phyloP scores from a whole-genome alignment of 208 protist genomes.

The Strigomonas galati region DNA sequence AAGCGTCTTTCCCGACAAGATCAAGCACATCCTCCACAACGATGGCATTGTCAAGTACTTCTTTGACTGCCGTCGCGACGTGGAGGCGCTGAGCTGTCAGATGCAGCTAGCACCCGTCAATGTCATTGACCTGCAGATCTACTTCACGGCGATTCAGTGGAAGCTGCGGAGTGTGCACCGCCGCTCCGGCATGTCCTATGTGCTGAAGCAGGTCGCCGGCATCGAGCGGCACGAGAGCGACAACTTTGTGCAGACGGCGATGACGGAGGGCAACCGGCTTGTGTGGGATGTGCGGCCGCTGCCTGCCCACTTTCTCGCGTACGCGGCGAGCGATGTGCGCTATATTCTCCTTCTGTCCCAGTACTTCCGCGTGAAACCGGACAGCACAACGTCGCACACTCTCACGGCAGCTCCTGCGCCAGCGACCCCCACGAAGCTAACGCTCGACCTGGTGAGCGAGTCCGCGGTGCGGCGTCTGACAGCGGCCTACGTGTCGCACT shows the following conservation, averaged over 20 bases:
- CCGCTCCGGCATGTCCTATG: slow-evolving; percentile 81
- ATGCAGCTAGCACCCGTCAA: slow-evolving; percentile 48
- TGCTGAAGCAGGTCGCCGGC: slow-evolving; percentile 66
- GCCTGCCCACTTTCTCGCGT: slow-evolving; percentile 83
- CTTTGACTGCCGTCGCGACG: slow-evolving; percentile 88
- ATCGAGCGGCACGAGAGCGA: slow-evolving; percentile 72
- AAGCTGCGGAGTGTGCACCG: slow-evolving; percentile 72
- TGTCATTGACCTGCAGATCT: slow-evolving; percentile 83
- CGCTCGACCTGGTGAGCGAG: slow-evolving; percentile 12
- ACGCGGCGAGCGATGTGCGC: slow-evolving; percentile 87
- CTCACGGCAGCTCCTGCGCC: background rate
- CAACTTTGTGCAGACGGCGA: slow-evolving; percentile 76
- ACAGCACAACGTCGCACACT: background rate
- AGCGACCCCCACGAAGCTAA: slow-evolving; percentile 2
- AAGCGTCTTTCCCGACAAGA: slow-evolving; percentile 23
- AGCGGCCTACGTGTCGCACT: slow-evolving; percentile 69
- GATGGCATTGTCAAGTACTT: slow-evolving; percentile 64
- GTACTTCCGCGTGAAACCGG: slow-evolving; percentile 14
- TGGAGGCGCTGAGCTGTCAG: slow-evolving; percentile 84
- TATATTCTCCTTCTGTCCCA: slow-evolving; percentile 71
- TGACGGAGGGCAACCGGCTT: slow-evolving; percentile 74
- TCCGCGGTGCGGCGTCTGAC: slow-evolving; percentile 26
- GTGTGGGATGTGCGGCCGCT: slow-evolving; percentile 90
- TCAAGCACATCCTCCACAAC: slow-evolving; percentile 31
- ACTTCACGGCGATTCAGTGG: slow-evolving; percentile 85